Conservation (phyloP, 768 basidiomycete genomes). For the Paxillus involutus region DNA sequence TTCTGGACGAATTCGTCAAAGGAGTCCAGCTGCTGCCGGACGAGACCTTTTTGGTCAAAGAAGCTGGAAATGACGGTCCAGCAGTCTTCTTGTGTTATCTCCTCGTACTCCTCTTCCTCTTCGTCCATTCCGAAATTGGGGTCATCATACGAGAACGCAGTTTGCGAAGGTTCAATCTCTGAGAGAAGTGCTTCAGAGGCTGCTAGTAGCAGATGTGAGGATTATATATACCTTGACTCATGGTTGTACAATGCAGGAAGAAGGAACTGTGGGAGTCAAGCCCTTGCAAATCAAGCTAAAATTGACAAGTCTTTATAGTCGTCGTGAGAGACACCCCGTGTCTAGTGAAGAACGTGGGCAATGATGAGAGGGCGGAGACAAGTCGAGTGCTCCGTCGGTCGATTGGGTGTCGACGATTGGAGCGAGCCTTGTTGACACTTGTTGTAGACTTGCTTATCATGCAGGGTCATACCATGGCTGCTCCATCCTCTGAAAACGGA, state of each 20-base stretch:
- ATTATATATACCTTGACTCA: constrained; percentile 32
- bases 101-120: constrained; percentile 57
- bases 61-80: constrained; percentile 96
- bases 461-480: constrained; percentile 72
- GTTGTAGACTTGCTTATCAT: constrained; percentile 19
- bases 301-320: neutral
- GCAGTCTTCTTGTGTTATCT: constrained; percentile 90
- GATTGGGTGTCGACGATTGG: constrained; percentile 10
- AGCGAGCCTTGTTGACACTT: constrained; percentile 24
- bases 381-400: constrained; percentile 19
- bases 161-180: constrained; percentile 51
- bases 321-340: neutral
- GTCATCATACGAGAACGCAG: constrained; percentile 57
- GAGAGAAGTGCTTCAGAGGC: constrained; percentile 35
- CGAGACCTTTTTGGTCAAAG: constrained; percentile 96
- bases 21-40: constrained; percentile 95
- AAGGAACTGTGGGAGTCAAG: neutral
- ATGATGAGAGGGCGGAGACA: constrained; percentile 13
- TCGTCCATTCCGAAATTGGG: constrained; percentile 57
- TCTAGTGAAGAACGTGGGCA: neutral
- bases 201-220: constrained; percentile 19
- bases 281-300: neutral
- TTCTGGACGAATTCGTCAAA: constrained; percentile 99
- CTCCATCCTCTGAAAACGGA: constrained; percentile 55
- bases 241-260: constrained; percentile 7